Evolutionary conservation across 352 stramenopile genomes (phyloP), one percentile per base, ranked within the genome.

Genomic region (Thalassiosira livingstoniorum): DNA sequence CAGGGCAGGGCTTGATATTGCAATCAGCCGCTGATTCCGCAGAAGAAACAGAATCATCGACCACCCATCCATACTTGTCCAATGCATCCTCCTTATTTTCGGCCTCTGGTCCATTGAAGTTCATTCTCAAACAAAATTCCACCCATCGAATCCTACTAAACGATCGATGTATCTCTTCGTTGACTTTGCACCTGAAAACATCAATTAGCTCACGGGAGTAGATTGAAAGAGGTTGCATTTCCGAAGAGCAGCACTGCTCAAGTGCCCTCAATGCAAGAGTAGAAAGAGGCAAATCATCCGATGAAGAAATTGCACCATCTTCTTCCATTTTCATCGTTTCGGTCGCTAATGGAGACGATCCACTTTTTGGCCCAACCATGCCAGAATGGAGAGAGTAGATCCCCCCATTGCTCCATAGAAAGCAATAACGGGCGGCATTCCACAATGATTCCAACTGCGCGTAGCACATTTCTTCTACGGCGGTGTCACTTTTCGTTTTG

Each of bases 41-140:
- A 27, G 45, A 42, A 18, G 37, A 70, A 58, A 18, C 42, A 34
- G 60, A 45, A 58, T 27, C 42, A 42, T 80, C 64, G 0, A 51
- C 62, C 31, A 57, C 39, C 77, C 77, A 85, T 35, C 77, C 77
- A 75, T 73, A 75, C 29, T 27, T 43, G 35, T 53, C 37, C 7
- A 47, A 60, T 43, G 47, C 29, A 37, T 71, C 54, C 43, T 73
- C 67, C 4, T 35, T 27, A 4, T n/a, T 51, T 23, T 39, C 7
- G 11, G n/a, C 71, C 4, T 10, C 34, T 55, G 1, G 32, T 31
- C 5, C 4, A 15, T 42, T 37, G 7, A 79, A 58, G 57, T 80
- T 73, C 73, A 86, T 76, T 27, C 73, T 42, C 60, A 82, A n/a
- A 60, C 67, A 64, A 64, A 64, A 82, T 32, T 86, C 71, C 27